Base-by-base conservation (phyloP, 352 stramenopile genomes). In the Phytophthora crassamura region DNA sequence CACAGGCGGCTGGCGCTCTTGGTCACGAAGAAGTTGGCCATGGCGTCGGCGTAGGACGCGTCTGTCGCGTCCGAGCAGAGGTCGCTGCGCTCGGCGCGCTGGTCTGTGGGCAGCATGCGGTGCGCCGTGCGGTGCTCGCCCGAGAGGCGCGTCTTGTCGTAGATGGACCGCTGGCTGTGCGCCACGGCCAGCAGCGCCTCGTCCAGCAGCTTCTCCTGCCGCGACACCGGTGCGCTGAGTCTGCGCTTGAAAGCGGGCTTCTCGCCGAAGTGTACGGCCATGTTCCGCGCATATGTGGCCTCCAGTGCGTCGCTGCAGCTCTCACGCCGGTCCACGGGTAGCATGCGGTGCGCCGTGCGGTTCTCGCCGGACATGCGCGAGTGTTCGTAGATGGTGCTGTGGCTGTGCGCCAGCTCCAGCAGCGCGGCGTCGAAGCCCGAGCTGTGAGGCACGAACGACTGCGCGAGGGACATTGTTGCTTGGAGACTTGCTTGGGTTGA, bases 331-430 rank as follows among this genome's bases (percentile, higher is more conserved):
- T 88, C 64, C 45, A 81, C 73, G 18, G 74, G 74, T 41, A 88
- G 69, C 58, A 73, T 63, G 41, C 51, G 69, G 56, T 76, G 71
- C 58, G 67, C 72, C 45, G 63, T 74, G 52, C 76, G 64, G 45
- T 86, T 72, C 65, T 88, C 79, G 58, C 79, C 77, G 30, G 79
- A 80, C 75, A 88, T 88, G 69, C 77, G 77, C 69, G 75, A 80
- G 69, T 68, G 63, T 36, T 84, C 75, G 68, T 88, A 88, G 64
- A 88, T 86, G 43, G 77, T 85, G 52, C 49, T 42, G n/a, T 68
- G 62, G 50, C 61, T 69, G 51, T 68, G 63, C 46, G 72, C 53
- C 11, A 67, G 45, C 43, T 62, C 42, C 40, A 79, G 51, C 58
- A 79, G 50, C 32, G 72, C 51, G 15, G 62, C 41, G 49, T 76